Evolutionary conservation across 306 rosid species (phyloP).

Genomic region (Cajanus cajan): DNA sequence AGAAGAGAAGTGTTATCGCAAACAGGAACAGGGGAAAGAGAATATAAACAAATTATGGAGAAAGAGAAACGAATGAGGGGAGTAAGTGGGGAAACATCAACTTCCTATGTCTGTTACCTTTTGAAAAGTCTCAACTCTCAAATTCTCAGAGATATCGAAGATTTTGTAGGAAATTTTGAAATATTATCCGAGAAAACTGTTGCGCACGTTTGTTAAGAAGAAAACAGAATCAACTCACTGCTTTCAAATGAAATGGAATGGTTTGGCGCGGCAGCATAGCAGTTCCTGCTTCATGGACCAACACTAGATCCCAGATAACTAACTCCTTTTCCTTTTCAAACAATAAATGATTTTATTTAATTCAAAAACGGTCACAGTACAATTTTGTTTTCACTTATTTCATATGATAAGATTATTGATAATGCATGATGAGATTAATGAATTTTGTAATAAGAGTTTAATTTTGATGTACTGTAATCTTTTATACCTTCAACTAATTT

Average conservation of each 20-base stretch:
- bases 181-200: slow-evolving; percentile 11
- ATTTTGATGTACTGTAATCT: no score
- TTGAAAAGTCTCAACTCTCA: background rate
- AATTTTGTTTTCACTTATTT: no score
- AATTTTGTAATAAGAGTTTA: no score
- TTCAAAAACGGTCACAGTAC: no score
- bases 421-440: no score
- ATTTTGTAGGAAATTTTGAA: background rate
- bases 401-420: no score
- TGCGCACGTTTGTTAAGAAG: background rate
- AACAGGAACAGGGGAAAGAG: background rate
- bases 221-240: background rate
- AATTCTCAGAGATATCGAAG: background rate
- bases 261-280: slow-evolving; percentile 30
- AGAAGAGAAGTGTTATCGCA: slow-evolving; percentile 25
- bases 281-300: background rate
- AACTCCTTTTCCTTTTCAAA: background rate
- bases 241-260: slow-evolving; percentile 26
- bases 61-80: background rate
- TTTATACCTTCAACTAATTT: no score
- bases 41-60: background rate
- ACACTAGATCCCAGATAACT: slow-evolving; percentile 19
- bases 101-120: slow-evolving; percentile 12
- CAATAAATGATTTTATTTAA: no score
- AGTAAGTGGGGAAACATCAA: slow-evolving; percentile 4